These are phyloP conservation scores for Aspergillus oerlinghausenensis DNA, from an alignment of 2,329 filamentous ascomycete genomes.

Conservation along the genomic window DNA sequence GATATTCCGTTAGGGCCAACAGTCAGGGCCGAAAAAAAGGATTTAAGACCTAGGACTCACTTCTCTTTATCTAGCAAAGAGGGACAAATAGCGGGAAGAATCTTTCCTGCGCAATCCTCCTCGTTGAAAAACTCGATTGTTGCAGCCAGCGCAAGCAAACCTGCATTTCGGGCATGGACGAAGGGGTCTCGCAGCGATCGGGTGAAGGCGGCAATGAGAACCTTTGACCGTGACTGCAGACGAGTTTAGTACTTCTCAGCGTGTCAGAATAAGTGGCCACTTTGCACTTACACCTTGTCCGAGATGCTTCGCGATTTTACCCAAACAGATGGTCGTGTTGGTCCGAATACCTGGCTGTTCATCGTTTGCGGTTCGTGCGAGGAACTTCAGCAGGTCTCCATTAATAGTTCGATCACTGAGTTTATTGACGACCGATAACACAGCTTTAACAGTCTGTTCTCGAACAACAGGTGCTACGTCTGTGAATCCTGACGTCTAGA, in stretches of 20 bases:
- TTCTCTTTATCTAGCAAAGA: constrained; percentile 92
- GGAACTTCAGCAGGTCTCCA: constrained; percentile 80
- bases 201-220: constrained; percentile 87
- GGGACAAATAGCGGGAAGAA: constrained; percentile 80
- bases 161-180: constrained; percentile 85
- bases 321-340: constrained; percentile 95
- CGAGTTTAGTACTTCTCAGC: constrained; percentile 16
- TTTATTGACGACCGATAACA: constrained; percentile 81
- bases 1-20: constrained; percentile 3
- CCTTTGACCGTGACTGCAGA: constrained; percentile 70
- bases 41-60: constrained; percentile 26
- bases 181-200: constrained; percentile 89
- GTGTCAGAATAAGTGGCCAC: no score
- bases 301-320: constrained; percentile 89
- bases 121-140: constrained; percentile 83
- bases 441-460: constrained; percentile 93
- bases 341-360: constrained; percentile 96
- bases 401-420: constrained; percentile 90
- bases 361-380: constrained; percentile 95
- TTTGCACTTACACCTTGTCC: constrained; percentile 52
- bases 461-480: constrained; percentile 85
- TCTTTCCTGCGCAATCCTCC: constrained; percentile 79
- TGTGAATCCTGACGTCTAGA: constrained; percentile 83
- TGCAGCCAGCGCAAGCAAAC: constrained; percentile 77
- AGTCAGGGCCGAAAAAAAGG: not conserved